Conservation (phyloP, 345 rosid genomes). For the Euphorbia pulcherrima region DNA sequence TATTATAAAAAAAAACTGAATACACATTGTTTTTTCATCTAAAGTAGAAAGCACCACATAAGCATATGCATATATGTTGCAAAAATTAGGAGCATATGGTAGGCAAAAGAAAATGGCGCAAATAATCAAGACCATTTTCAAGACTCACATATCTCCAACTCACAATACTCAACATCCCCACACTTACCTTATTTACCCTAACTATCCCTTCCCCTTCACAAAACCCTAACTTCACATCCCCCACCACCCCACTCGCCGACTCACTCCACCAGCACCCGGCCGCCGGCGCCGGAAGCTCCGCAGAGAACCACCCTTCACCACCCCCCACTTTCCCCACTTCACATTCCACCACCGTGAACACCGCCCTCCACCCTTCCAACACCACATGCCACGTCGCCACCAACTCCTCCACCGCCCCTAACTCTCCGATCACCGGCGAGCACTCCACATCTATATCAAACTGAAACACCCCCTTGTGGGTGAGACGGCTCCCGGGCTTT, state of each 20-base stretch:
- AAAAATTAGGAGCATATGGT: neutral
- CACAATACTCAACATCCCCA: slow-evolving; percentile 35
- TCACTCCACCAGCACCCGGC: slow-evolving; percentile 34
- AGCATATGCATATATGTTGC: no score
- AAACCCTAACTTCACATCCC: slow-evolving; percentile 39
- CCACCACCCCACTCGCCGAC: slow-evolving; percentile 30
- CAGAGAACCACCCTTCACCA: slow-evolving; percentile 41
- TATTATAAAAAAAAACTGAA: no score
- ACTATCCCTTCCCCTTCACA: neutral
- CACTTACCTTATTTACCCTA: slow-evolving; percentile 32
- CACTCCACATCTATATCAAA: slow-evolving; percentile 24
- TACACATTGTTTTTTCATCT: no score
- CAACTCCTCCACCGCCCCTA: slow-evolving; percentile 1
- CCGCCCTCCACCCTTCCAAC: slow-evolving; percentile 35
- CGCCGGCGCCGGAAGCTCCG: slow-evolving; percentile 42
- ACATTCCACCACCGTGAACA: slow-evolving; percentile 42
- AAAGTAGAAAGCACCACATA: no score
- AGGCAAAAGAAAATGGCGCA: slow-evolving; percentile 47
- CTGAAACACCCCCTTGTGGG: slow-evolving; percentile 24
- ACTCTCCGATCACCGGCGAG: no score
- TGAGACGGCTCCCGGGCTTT: slow-evolving; percentile 12
- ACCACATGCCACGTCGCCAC: slow-evolving; percentile 41
- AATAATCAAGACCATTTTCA: slow-evolving; percentile 43
- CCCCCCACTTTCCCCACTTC: slow-evolving; percentile 23
- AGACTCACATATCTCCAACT: slow-evolving; percentile 48